Evolutionary conservation across 805 yeast genomes (phyloP).

Genomic region (Barnettozyma populi): DNA sequence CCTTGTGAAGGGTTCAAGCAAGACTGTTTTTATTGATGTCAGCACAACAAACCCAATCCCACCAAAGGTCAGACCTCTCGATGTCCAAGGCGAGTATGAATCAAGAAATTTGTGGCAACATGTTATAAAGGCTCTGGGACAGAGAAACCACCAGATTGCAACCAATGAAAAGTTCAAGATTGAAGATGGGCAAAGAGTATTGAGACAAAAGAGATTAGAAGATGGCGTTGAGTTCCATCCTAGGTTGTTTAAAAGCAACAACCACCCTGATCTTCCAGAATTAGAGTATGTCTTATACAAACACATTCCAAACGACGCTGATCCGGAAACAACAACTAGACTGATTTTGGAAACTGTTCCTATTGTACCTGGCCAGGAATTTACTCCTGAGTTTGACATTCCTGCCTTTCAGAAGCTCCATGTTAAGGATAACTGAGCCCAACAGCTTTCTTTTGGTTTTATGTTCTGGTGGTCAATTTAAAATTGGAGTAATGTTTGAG

Average conservation of each 20-base stretch:
- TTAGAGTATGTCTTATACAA: conserved; percentile 66
- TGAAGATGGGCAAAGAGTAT: conserved; percentile 78
- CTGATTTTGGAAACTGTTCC: conserved; percentile 67
- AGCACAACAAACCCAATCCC: conserved; percentile 41
- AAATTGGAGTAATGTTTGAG: neutral
- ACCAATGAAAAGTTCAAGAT: conserved; percentile 84
- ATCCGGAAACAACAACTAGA: conserved; percentile 47
- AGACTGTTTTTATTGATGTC: conserved; percentile 56
- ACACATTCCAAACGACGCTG: conserved; percentile 47
- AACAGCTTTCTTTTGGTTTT: neutral
- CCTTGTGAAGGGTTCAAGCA: conserved; percentile 35
- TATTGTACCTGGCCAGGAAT: conserved; percentile 74
- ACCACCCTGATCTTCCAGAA: conserved; percentile 30
- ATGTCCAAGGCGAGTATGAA: conserved; percentile 77
- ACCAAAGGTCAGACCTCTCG: conserved; percentile 73
- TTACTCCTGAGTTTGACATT: conserved; percentile 56
- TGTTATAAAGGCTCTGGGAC: conserved; percentile 75
- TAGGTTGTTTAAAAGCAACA: conserved; percentile 55
- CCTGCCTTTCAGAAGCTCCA: conserved; percentile 58
- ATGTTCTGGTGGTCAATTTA: neutral
- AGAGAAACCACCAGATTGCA: conserved; percentile 74
- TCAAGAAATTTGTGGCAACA: conserved; percentile 79
- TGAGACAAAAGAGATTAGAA: conserved; percentile 68
- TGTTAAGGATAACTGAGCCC: conserved; percentile 2
- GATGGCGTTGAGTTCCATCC: conserved; percentile 81